Evolutionary conservation across 1,284 basidiomycete species (phyloP), one percentile per base, ranked within the genome.

Genomic region (Pseudomicrostroma phylloplanum): DNA sequence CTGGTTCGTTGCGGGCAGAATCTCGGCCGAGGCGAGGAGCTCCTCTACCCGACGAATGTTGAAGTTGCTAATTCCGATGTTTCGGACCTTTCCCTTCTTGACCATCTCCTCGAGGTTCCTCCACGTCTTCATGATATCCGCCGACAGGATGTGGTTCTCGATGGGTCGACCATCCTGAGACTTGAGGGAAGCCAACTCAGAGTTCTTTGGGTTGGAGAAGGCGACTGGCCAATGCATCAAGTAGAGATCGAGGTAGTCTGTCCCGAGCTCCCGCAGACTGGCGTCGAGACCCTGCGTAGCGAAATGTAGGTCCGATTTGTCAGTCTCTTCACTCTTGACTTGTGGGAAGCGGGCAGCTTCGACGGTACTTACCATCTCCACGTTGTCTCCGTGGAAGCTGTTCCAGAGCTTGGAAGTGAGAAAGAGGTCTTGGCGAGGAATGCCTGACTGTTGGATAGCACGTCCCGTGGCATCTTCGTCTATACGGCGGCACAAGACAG

Each of bases 351-450:
- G 9, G 30, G 9, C 42, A 57, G 23, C 23, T 26, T 11, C 21
- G 55, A 25, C 15, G 40, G 8, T n/a, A 53, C 65, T n/a, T 40
- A 67, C 66, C 68, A 70, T 68, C 56, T 71, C 71, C 17, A 71
- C 71, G 40, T 73, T 67, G 54, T 68, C 71, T 51, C 86, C 86
- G 87, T 13, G 89, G 84, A 85, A 85, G 63, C 70, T 80, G 86
- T 85, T 82, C 87, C 89, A 90, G 49, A 92, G 83, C 81, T 93
- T 91, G 64, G 87, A 87, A 3, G 90, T 89, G 63, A 93, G 85
- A 79, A 89, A 93, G 64, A 94, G 84, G 67, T 92, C 88, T 36
- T 85, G 83, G 68, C 91, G 85, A 59, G 86, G 85, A 25, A 92
- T 81, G 23, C 83, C 91, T 60, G 87, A 87, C 55, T 84, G 84